These are phyloP conservation scores for Talaromyces thailandensis DNA, from an alignment of 495 filamentous ascomycete genomes.

Conservation along the genomic window DNA sequence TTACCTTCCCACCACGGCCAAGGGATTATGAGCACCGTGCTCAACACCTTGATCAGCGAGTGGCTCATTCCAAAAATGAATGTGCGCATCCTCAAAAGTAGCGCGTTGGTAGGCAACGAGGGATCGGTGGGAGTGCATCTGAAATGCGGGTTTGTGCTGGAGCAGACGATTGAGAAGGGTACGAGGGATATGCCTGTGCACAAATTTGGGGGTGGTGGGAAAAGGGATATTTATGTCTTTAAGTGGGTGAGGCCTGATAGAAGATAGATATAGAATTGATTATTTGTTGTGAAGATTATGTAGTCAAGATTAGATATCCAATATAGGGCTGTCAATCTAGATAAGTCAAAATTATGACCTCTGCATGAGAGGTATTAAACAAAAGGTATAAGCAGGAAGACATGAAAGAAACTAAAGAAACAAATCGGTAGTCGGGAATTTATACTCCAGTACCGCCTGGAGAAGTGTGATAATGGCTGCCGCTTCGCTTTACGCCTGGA, in stretches of 20 bases:
- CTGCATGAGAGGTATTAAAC: background rate
- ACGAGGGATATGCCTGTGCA: slow-evolving; percentile 9
- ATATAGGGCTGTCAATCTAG: background rate
- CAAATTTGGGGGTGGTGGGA: slow-evolving; percentile 11
- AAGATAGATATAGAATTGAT: background rate
- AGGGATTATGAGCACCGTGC: slow-evolving; percentile 20
- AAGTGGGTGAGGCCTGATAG: background rate
- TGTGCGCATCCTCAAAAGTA: slow-evolving; percentile 9
- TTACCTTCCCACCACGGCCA: slow-evolving; percentile 14
- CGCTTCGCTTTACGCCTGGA: slow-evolving; percentile 16
- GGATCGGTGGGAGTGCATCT: slow-evolving; percentile 16
- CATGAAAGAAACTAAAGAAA: background rate
- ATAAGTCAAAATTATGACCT: background rate
- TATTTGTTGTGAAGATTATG: background rate
- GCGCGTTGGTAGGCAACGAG: slow-evolving; percentile 14
- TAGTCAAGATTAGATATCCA: background rate
- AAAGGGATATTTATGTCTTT: slow-evolving; percentile 11
- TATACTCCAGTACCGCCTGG: slow-evolving; percentile 13
- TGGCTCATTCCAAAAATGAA: slow-evolving; percentile 23
- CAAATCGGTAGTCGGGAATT: background rate
- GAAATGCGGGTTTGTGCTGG: slow-evolving; percentile 16
- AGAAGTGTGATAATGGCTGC: slow-evolving; percentile 23
- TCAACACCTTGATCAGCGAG: slow-evolving; percentile 13
- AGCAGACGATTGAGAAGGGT: slow-evolving; percentile 8
- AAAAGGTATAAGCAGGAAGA: background rate